phyloP scores from a whole-genome alignment of 2,329 filamentous ascomycete genomes.

The Gliomastix tumulicola region DNA sequence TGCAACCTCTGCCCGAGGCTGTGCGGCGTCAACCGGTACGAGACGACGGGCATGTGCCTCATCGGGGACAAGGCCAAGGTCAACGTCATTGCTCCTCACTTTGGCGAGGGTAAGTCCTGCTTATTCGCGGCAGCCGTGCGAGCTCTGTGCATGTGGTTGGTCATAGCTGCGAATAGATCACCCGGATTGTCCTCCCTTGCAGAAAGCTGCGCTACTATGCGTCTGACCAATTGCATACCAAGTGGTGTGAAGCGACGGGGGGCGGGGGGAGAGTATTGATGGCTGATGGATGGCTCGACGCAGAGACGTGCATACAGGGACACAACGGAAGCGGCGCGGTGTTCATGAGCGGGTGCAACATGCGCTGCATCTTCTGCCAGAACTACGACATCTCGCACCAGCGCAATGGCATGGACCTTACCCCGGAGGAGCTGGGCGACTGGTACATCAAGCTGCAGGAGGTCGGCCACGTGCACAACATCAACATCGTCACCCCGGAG shows the following conservation, averaged over 20 bases:
- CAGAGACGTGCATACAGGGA: constrained; percentile 77
- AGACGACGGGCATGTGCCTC: constrained; percentile 71
- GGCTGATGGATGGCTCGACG: too few species aligned
- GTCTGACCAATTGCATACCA: too few species aligned
- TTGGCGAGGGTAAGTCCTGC: constrained; percentile 60
- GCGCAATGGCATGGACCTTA: constrained; percentile 72
- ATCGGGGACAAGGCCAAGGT: constrained; percentile 73
- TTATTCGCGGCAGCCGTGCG: too few species aligned
- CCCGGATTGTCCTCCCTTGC: too few species aligned
- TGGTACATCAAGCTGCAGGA: constrained; percentile 82
- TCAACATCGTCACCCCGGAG: constrained; percentile 82
- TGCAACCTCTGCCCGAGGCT: constrained; percentile 76
- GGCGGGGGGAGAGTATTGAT: too few species aligned
- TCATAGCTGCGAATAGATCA: too few species aligned
- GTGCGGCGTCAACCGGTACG: constrained; percentile 75
- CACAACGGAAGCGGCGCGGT: constrained; percentile 74
- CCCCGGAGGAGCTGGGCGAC: constrained; percentile 69
- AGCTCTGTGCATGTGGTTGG: too few species aligned
- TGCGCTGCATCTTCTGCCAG: constrained; percentile 72
- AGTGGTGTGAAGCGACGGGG: too few species aligned
- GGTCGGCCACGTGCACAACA: constrained; percentile 77
- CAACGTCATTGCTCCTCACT: constrained; percentile 79
- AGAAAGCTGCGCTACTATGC: too few species aligned
- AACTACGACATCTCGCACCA: constrained; percentile 81
- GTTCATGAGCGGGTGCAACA: constrained; percentile 71